Evolutionary conservation across 495 filamentous ascomycete genomes (phyloP).

Genomic region (Penicillium chermesinum): DNA sequence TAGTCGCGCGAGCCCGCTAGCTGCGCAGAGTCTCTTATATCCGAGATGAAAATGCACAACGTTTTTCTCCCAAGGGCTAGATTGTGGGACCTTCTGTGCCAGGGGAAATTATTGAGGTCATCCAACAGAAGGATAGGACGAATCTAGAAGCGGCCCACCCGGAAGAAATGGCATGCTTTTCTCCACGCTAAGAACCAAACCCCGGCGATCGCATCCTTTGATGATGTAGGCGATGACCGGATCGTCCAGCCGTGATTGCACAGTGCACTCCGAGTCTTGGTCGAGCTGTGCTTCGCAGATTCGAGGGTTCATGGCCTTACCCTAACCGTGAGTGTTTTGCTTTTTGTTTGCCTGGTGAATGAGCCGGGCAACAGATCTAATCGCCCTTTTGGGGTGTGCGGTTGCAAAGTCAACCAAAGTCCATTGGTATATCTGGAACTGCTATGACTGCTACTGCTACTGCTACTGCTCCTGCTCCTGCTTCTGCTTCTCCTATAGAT

Average conservation of each 20-base stretch:
- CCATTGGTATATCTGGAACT: no score
- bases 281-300: neutral
- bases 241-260: neutral
- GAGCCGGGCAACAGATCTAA: neutral
- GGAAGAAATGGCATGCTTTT: neutral
- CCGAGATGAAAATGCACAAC: neutral
- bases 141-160: neutral
- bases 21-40: neutral
- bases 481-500: no score
- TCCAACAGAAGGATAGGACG: neutral
- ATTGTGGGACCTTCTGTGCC: no score
- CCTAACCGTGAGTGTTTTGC: no score
- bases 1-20: neutral
- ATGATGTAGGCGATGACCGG: neutral
- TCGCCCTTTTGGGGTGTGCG: no score
- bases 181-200: neutral
- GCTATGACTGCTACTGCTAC: no score
- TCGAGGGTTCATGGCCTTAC: neutral
- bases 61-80: neutral
- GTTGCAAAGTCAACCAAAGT: no score
- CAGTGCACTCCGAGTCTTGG: neutral
- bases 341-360: no score
- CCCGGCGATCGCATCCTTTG: neutral
- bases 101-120: no score
- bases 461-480: no score